Conservation (phyloP, 2,329 filamentous ascomycete species). For the Colletotrichum tabaci region DNA sequence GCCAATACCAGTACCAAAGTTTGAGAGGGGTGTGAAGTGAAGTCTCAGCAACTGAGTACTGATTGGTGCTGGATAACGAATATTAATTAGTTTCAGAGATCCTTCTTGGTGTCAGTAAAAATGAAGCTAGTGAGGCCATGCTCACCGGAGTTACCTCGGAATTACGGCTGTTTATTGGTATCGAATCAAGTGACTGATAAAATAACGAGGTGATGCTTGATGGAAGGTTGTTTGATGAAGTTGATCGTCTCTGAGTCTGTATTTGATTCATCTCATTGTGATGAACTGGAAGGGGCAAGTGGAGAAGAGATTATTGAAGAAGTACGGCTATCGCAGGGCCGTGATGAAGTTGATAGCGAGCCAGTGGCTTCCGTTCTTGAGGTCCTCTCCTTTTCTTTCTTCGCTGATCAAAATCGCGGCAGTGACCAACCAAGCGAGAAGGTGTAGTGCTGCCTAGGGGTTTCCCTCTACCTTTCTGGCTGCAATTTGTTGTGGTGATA, state of each 20-base stretch:
- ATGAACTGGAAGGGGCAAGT: neutral
- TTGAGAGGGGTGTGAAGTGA: too few species aligned
- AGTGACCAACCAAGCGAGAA: neutral
- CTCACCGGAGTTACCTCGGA: neutral
- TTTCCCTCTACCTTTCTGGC: too few species aligned
- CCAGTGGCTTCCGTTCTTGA: neutral
- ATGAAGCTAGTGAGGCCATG: too few species aligned
- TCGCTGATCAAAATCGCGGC: neutral
- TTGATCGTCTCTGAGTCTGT: neutral
- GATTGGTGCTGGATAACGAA: neutral
- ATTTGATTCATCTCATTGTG: too few species aligned
- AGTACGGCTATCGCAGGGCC: too few species aligned
- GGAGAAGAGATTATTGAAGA: neutral
- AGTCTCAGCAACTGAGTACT: neutral
- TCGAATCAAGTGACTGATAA: neutral
- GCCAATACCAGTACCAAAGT: neutral
- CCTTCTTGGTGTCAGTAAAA: neutral
- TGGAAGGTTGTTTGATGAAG: neutral
- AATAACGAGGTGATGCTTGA: neutral
- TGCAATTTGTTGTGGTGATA: too few species aligned
- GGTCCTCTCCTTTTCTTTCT: neutral
- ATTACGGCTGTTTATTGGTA: neutral
- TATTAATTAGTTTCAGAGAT: neutral
- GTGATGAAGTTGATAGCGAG: neutral
- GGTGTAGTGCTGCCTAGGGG: neutral